phyloP scores from a whole-genome alignment of 441 rosid genomes.

The Eruca vesicaria region DNA sequence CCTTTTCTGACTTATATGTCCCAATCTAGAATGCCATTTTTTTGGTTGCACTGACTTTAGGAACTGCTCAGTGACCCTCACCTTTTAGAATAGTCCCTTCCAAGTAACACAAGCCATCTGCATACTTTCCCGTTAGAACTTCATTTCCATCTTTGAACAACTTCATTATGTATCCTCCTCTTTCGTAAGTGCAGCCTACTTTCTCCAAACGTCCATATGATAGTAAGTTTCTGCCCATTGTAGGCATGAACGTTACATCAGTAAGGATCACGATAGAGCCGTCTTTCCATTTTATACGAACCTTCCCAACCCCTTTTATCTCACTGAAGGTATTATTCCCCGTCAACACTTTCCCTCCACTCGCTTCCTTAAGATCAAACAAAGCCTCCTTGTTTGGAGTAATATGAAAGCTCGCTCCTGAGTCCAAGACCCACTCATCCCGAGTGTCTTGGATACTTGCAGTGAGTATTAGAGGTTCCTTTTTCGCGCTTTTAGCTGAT shows the following conservation, averaged over 20 bases:
- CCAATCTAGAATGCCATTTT: no score
- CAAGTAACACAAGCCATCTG: background rate
- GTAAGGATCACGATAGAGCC: background rate
- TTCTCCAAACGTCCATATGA: background rate
- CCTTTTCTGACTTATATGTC: no score
- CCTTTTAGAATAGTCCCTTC: background rate
- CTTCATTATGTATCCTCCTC: background rate
- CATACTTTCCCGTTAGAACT: background rate
- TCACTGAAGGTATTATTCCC: background rate
- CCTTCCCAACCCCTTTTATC: background rate
- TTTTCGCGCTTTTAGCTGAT: background rate
- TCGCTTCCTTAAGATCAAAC: background rate
- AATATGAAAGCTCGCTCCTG: background rate
- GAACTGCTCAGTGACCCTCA: background rate
- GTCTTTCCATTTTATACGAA: background rate
- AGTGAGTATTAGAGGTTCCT: background rate
- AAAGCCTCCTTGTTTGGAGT: background rate
- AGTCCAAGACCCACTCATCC: background rate
- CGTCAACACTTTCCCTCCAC: background rate
- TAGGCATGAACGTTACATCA: background rate
- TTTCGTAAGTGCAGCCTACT: background rate
- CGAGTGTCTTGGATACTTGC: background rate
- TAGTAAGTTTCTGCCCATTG: background rate
- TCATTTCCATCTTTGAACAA: background rate
- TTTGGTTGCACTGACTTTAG: no score